Evolutionary conservation across 345 rosid genomes (phyloP).

Genomic region (Salix brachista): DNA sequence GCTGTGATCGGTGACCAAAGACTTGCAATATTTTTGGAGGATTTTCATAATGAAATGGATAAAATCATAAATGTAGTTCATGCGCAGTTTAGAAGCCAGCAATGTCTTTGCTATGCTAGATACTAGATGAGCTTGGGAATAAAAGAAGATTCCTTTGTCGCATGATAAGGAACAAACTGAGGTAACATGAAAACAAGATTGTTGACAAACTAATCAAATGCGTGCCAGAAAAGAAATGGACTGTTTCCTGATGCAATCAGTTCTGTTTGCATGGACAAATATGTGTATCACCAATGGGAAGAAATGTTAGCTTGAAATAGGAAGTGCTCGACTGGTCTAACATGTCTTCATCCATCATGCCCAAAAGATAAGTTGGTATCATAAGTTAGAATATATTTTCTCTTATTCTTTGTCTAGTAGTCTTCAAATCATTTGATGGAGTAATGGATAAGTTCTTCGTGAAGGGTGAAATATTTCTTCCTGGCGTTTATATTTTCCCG

Average conservation of each 20-base stretch:
- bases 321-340: background rate
- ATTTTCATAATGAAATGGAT: background rate
- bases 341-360: background rate
- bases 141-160: background rate
- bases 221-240: background rate
- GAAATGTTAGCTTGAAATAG: background rate
- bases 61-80: background rate
- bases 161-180: background rate
- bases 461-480: background rate
- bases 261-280: background rate
- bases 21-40: background rate
- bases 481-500: background rate
- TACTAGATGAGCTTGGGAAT: background rate
- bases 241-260: background rate
- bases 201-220: background rate
- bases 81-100: background rate
- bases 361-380: background rate
- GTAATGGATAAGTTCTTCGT: background rate
- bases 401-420: background rate
- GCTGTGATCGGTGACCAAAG: background rate
- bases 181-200: background rate
- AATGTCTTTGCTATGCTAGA: background rate
- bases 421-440: background rate
- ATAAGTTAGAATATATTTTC: background rate
- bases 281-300: background rate